phyloP scores from a whole-genome alignment of 1,284 basidiomycete genomes.

The Irpex lacteus region DNA sequence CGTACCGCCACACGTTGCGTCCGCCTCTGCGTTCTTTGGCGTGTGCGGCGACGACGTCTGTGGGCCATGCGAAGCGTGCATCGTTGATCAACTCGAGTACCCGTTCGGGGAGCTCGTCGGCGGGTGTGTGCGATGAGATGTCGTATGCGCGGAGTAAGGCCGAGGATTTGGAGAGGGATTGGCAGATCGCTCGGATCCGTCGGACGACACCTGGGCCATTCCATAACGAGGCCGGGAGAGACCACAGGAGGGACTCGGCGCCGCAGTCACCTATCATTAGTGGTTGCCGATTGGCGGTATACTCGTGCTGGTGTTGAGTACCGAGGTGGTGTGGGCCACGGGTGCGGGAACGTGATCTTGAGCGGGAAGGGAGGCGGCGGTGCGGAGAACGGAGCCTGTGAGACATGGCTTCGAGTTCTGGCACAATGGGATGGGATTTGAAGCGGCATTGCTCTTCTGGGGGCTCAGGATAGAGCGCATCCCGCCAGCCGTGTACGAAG shows the following conservation, averaged over 20 bases:
- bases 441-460: conserved; percentile 22
- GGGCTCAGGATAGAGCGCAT: conserved; percentile 38
- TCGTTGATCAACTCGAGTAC: conserved; percentile 72
- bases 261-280: conserved; percentile 72
- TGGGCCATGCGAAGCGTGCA: conserved; percentile 71
- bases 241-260: conserved; percentile 64
- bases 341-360: conserved; percentile 25
- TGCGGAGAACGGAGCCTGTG: conserved; percentile 23
- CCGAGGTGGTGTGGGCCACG: conserved; percentile 15
- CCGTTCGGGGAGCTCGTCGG: conserved; percentile 59
- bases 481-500: conserved; percentile 58
- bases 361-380: conserved; percentile 17
- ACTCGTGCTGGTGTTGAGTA: conserved; percentile 21
- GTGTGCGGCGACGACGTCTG: conserved; percentile 48
- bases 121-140: conserved; percentile 54
- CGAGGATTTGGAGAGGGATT: conserved; percentile 59
- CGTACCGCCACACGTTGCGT: conserved; percentile 66
- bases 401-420: conserved; percentile 23
- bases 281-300: conserved; percentile 44
- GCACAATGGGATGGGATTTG: conserved; percentile 22
- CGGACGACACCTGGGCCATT: conserved; percentile 55
- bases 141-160: conserved; percentile 66
- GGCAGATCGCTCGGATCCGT: conserved; percentile 68
- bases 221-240: conserved; percentile 57
- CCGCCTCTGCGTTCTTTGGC: conserved; percentile 47